Base-by-base conservation (phyloP, 139 green algal species). In the Astrephomene gubernaculifera region DNA sequence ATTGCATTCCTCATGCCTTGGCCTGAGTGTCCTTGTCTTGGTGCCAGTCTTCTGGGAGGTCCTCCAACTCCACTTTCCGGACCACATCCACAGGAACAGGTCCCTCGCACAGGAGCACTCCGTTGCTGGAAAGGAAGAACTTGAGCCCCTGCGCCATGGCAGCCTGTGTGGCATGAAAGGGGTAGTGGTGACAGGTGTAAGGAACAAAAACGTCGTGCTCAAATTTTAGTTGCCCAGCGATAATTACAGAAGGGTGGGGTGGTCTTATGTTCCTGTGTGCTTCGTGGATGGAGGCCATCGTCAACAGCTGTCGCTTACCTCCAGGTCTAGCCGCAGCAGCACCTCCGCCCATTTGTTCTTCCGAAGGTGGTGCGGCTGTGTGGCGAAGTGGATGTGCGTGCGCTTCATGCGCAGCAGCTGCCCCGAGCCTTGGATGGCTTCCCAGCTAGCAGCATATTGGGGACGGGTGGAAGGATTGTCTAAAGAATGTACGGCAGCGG, bases 341-440 rank as follows among this genome's bases (percentile, higher is more conserved):
- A 92, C 79, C 33, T 80, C 81, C 0, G 90, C 92, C 92, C 92
- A 95, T 12, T 82, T 87, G 87, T 95, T 94, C 21, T 22, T 83
- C 0, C 93, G 88, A 81, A 95, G 60, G 60, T 94, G 89, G 17
- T 83, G 65, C 3, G 87, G 82, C 75, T 84, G 49, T 4, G 90
- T 93, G n/a, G 93, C 92, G 86, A 96, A 95, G 85, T 96, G 93
- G 45, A 96, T 93, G 85, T 96, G 93, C 22, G 89, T 94, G 53
- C 91, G 87, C n/a, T 71, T 78, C 91, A 95, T 96, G 31, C 87
- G 84, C 27, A 81, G 71, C 41, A 96, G 89, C 68, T 91, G 71
- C 0, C 91, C 92, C 41, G 87, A 89, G 0, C 70, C 38, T 79
- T 94, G 88, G 25, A 96, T 96, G 24, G 78, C 86, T 38, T 89